These are phyloP conservation scores for Chlamydomonas reinhardtii DNA, from an alignment of 163 green algal species.

Conservation along the genomic window DNA sequence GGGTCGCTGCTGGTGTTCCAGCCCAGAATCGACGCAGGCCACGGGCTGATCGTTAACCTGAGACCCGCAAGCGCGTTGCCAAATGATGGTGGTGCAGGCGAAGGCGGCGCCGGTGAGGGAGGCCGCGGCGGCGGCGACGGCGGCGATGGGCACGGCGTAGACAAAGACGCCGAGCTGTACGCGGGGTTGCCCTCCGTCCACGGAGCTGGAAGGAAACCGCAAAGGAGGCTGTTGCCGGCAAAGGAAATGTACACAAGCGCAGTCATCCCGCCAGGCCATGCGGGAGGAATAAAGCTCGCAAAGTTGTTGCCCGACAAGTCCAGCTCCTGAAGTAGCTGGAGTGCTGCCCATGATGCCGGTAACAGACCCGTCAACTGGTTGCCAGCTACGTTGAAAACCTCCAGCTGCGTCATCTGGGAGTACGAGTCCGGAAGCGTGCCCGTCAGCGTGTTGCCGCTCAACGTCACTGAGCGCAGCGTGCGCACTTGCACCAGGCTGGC, in stretches of 20 bases:
- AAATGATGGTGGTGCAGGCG: background rate
- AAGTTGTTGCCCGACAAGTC: background rate
- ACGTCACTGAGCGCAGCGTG: background rate
- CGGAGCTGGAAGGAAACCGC: background rate
- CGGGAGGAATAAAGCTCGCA: background rate
- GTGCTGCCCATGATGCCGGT: background rate
- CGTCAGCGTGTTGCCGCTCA: background rate
- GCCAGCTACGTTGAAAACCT: background rate
- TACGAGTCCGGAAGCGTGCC: constrained; percentile 6
- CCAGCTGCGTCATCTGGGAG: background rate
- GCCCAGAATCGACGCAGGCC: background rate
- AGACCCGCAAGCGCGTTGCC: background rate
- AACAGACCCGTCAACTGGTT: background rate
- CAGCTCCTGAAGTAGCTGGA: background rate
- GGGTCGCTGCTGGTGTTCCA: background rate
- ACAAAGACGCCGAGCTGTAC: no score
- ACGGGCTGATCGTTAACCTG: background rate
- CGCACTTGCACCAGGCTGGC: background rate
- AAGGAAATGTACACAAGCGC: background rate
- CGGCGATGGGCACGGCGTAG: no score
- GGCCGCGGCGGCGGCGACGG: background rate
- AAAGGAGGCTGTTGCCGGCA: background rate
- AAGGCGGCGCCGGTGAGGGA: background rate
- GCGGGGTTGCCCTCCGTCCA: background rate
- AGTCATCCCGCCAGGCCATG: background rate